Conservation (phyloP, 1,139 yeast genomes). For the Taphrina sp. region DNA sequence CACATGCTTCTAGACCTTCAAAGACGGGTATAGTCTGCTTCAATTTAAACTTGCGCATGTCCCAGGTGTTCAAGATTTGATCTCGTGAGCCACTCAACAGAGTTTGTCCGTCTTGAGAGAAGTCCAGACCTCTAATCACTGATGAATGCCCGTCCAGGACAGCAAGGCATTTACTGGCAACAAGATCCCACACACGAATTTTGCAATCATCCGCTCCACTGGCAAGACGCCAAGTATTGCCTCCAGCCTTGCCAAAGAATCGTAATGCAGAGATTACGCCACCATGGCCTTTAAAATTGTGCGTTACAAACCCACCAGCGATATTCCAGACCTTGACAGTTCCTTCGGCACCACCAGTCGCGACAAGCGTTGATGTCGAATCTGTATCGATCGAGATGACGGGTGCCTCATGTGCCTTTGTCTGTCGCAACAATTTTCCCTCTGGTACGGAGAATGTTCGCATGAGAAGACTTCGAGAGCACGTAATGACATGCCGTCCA, state of each 20-base stretch:
- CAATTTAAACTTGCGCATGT: constrained; percentile 56
- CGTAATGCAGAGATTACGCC: constrained; percentile 78
- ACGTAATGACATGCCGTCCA: constrained; percentile 64
- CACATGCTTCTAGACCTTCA: constrained; percentile 46
- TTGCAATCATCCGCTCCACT: constrained; percentile 72
- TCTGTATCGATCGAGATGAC: constrained; percentile 77
- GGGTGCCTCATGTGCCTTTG: constrained; percentile 64
- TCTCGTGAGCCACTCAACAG: constrained; percentile 89
- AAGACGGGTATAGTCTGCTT: constrained; percentile 66
- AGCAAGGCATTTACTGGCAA: constrained; percentile 65
- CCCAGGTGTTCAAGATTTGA: constrained; percentile 66
- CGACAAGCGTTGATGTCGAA: constrained; percentile 76
- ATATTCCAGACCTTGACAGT: constrained; percentile 89
- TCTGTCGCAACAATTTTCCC: constrained; percentile 42
- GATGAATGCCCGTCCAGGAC: constrained; percentile 70
- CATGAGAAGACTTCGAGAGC: constrained; percentile 82
- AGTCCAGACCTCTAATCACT: constrained; percentile 83
- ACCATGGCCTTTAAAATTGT: constrained; percentile 90
- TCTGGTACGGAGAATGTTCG: constrained; percentile 56
- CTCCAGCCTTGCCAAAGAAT: constrained; percentile 66
- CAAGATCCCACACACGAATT: constrained; percentile 87
- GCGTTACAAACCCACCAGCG: constrained; percentile 83
- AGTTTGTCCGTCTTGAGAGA: constrained; percentile 53
- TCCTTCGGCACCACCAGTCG: constrained; percentile 96
- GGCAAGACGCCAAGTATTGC: constrained; percentile 67